Conservation (phyloP, 2,329 filamentous ascomycete species). For the Sordariomycetes sp. region DNA sequence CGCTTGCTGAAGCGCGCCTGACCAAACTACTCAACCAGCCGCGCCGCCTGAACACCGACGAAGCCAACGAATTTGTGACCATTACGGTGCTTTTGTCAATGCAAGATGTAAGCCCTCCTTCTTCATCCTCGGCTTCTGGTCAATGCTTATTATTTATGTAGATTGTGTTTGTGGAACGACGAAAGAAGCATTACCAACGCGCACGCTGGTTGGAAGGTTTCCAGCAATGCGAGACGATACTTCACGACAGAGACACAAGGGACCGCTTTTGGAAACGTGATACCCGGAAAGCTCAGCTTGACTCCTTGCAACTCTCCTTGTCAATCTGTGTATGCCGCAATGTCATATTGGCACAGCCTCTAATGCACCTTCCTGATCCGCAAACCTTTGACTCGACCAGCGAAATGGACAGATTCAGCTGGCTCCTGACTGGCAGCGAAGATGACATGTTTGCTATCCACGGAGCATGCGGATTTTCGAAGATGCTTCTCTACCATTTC, state of each 20-base stretch:
- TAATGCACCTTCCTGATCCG: slow-evolving; percentile 20
- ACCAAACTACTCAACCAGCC: slow-evolving; percentile 16
- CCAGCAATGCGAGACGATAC: slow-evolving; percentile 21
- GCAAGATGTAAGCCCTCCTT: slow-evolving; percentile 23
- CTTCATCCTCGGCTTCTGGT: slow-evolving; percentile 26
- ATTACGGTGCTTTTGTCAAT: slow-evolving; percentile 27
- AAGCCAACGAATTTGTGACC: slow-evolving; percentile 23
- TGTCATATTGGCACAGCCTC: slow-evolving; percentile 28
- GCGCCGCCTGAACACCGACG: slow-evolving; percentile 8
- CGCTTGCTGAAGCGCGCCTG: slow-evolving; percentile 18
- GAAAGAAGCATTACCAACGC: slow-evolving; percentile 17
- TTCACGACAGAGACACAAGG: slow-evolving; percentile 24
- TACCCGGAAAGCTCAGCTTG: slow-evolving; percentile 20
- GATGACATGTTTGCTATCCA: slow-evolving; percentile 26
- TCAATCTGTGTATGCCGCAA: slow-evolving; percentile 28
- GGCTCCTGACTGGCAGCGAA: slow-evolving; percentile 26
- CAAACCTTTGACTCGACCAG: slow-evolving; percentile 15
- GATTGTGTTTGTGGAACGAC: slow-evolving; percentile 19
- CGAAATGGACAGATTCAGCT: slow-evolving; percentile 23
- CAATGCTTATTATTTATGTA: slow-evolving; percentile 2
- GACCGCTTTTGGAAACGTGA: slow-evolving; percentile 26
- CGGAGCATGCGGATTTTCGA: slow-evolving; percentile 31
- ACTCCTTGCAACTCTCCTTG: slow-evolving; percentile 23
- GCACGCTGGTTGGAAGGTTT: slow-evolving; percentile 29
- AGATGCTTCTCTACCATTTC: slow-evolving; percentile 25